These are phyloP conservation scores for Rhodomyrtus tomentosa DNA, from an alignment of 345 rosid genomes.

Conservation along the genomic window DNA sequence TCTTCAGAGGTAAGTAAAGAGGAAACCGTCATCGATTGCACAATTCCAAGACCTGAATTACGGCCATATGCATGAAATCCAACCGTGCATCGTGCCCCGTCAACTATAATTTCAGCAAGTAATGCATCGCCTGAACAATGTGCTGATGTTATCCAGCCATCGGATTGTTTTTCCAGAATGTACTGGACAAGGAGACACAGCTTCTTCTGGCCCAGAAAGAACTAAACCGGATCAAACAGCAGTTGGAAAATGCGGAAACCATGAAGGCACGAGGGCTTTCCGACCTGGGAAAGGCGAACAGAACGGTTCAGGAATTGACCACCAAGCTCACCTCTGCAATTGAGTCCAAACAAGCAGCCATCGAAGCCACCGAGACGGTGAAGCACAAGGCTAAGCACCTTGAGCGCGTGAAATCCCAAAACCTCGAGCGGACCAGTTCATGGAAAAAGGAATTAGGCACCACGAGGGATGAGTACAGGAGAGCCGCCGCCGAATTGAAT, in stretches of 20 bases:
- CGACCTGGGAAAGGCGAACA: constrained; percentile 5
- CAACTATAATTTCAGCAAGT: neutral
- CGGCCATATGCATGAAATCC: neutral
- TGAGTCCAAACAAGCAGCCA: constrained; percentile 10
- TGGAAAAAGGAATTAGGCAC: constrained; percentile 37
- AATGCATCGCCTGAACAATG: neutral
- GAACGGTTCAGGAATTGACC: constrained; percentile 8
- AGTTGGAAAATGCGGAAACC: constrained; percentile 5
- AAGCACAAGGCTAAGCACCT: constrained; percentile 31
- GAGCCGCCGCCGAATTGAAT: constrained; percentile 36
- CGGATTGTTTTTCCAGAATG: constrained; percentile 10
- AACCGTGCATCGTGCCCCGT: neutral
- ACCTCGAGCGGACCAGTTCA: constrained; percentile 9
- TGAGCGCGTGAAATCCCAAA: constrained; percentile 39
- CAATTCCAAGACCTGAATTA: neutral
- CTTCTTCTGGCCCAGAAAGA: constrained; percentile 10
- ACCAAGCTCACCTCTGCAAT: constrained; percentile 5
- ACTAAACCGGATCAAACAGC: neutral
- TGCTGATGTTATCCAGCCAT: neutral
- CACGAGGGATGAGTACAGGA: constrained; percentile 47
- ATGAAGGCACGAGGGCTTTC: constrained; percentile 1
- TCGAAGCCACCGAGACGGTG: constrained; percentile 8
- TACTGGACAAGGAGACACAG: constrained; percentile 14
- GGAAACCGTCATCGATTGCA: neutral
- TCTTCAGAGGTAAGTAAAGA: constrained; percentile 23